Evolutionary conservation across 192 early-diverging fungal genomes (phyloP), one percentile per base, ranked within the genome.

Genomic region (Spizellomyces sp.): DNA sequence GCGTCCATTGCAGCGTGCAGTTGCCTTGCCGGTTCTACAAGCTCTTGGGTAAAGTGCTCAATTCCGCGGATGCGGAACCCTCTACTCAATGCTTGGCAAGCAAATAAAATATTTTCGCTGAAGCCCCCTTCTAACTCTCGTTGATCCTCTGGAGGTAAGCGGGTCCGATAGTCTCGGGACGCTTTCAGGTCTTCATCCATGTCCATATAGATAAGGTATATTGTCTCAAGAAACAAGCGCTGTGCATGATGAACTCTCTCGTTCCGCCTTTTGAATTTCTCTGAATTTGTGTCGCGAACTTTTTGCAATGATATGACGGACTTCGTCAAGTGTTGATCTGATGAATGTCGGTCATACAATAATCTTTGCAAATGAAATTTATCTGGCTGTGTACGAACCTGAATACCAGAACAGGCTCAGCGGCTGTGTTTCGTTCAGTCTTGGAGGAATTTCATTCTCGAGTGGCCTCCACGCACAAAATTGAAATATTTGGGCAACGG

Each of bases 41-140:
- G 71, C 44, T 81, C 82, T 41, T 72, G 62, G 9, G 89, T 86
- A 57, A 76, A 84, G 48, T 72, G 62, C 71, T 90, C 89, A 19
- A 88, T 90, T 45, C 89, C 87, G 44, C 89, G 83, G 70, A 90
- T 90, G 65, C 88, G 81, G 72, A 85, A 89, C 12, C 89, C 89
- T 6, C 80, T 64, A 4, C 82, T 79, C 63, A 90, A 70, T 0
- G 89, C 89, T 79, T 90, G 89, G 0, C 86, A 84, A 6, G 89
- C 89, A 75, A 89, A 90, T 63, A 87, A 69, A n/a, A 90, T 88
- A 74, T 87, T 89, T 69, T 90, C 89, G 72, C 78, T 81, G 79
- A 89, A 90, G 8, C 84, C 86, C 43, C 80, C 83, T 55, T 88
- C 84, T 42, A 90, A 78, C 82, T 90, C 89, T 5, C 77, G 48